Base-by-base conservation (phyloP, 495 filamentous ascomycete species). In the Trichoderma orchidacearum region DNA sequence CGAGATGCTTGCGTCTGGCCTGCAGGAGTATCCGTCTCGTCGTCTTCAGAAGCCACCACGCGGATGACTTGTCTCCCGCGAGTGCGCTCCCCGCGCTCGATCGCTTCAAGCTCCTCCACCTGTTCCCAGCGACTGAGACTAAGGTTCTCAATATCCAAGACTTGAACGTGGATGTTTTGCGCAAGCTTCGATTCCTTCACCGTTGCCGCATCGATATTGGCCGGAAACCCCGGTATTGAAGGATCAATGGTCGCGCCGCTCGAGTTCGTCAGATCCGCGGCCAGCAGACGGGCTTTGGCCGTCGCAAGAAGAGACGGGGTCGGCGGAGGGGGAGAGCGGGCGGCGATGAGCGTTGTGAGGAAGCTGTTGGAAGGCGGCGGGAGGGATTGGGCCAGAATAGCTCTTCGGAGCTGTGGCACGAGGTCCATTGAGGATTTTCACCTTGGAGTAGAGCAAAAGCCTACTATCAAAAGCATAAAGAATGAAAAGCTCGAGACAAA, bases 101-200 rank as follows among this genome's bases (percentile, higher is more conserved):
- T 72, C 45, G 86, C 82, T 67, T 98, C 93, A 25, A 97, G 75
- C 21, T 81, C 81, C 62, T 96, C 91, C 35, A 95, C 80, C 62
- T 95, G 87, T 62, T 85, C 83, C 86, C 90, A 91, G 21, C 84
- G 75, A 61, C 84, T 87, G 13, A 77, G 78, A 13, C 82, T 78
- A 36, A 97, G 74, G 63, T 96, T 90, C 62, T 91, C 86, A 17
- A 96, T 77, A 50, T 89, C 89, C 0, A 95, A 68, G 0, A 96
- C 81, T 66, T 98, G 93, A 5, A 93, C 84, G 0, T 83, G 75
- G 6, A 91, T 75, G 18, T 88, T 75, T 0, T 75, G 75, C 0
- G 68, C 34, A 0, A 95, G 69, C 0, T 67, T 68, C 13, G 75
- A 67, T 56, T 88, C 78, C 58, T 77, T 74, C 3, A 80, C 63